A percentile compares a stretch with the other conserved stretches of the same genome.
These are phyloP conservation scores for Westerdykella sp. DNA, from an alignment of 2,329 filamentous ascomycete species.

Conservation along the genomic window DNA sequence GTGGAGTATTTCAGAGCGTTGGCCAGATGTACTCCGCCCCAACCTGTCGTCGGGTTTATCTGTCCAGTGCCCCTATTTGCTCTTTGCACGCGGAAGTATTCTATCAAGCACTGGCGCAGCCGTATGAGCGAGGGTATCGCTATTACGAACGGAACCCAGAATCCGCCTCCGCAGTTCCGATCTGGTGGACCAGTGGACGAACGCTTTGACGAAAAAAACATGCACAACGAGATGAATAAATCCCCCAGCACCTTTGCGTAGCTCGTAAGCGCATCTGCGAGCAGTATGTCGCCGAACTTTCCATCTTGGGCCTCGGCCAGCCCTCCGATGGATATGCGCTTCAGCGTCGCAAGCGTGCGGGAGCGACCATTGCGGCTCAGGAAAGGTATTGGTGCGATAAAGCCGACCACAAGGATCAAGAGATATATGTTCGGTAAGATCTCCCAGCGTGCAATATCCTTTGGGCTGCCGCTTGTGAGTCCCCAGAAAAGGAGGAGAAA, in stretches of 20 bases:
- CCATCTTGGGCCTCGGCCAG: conserved; percentile 81
- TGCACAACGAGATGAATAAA: conserved; percentile 81
- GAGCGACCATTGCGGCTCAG: conserved; percentile 65
- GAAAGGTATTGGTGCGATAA: conserved; percentile 66
- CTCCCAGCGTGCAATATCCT: conserved; percentile 69
- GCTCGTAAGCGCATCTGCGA: conserved; percentile 90
- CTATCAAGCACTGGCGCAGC: conserved; percentile 83
- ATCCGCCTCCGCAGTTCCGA: conserved; percentile 69
- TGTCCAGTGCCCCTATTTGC: conserved; percentile 39
- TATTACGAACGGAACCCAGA: conserved; percentile 79
- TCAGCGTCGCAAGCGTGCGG: conserved; percentile 68
- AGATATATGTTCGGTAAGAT: conserved; percentile 84
- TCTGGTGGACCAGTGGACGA: conserved; percentile 77
- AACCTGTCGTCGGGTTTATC: conserved; percentile 49
- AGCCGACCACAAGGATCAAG: conserved; percentile 61
- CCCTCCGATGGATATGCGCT: conserved; percentile 75
- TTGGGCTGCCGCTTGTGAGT: conserved; percentile 63
- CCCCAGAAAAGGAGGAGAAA: conserved; percentile 81
- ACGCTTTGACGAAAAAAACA: conserved; percentile 69
- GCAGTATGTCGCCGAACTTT: conserved; percentile 88
- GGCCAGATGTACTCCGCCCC: conserved; percentile 80
- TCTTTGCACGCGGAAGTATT: conserved; percentile 67
- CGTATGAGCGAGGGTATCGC: conserved; percentile 78
- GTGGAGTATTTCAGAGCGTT: conserved; percentile 95
- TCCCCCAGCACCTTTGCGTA: conserved; percentile 91